Base-by-base conservation (phyloP, 305 asterid genomes). In the Fraxinus baroniana region DNA sequence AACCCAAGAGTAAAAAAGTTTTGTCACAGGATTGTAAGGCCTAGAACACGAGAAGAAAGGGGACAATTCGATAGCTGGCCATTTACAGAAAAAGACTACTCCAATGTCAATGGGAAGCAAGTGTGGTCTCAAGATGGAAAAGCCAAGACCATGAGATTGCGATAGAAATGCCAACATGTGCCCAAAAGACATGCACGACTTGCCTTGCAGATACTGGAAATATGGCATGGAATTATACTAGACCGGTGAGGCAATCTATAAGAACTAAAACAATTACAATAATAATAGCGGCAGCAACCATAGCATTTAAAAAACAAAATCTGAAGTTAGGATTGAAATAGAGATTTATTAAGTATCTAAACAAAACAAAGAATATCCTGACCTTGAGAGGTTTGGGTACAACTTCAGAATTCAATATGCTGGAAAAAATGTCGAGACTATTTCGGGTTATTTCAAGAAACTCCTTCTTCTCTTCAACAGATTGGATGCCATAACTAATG, bases 371-470 rank as follows among this genome's bases (percentile, higher is more conserved):
- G 74, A 85, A 76, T 83, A 80, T 70, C 68, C 57, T 79, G 70
- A 95, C 99, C 98, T 94, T 88, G 80, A 90, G 44, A 46, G 92
- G 91, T 84, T 92, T 90, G 39, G 93, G 90, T 80, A 90, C 97
- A 62, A 89, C 85, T 52, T 92, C 94, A 57, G 97, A 88, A 85
- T 89, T 91, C 87, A 95, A 84, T 87, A 95, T 94, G 90, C 97
- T 93, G 86, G 95, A 92, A 83, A 95, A 91, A 70, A 95, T 82
- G 79, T 95, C 99, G 28, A 94, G 94, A 80, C 93, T 91, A 88
- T 94, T 94, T 64, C 97, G 95, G 80, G 95, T 90, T 70, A 90
- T 89, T 55, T 87, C 88, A 49, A 95, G 96, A 87, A 85, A 86
- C 87, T 94, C 98, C 77, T 89, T 93, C 79, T 92, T 94, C 86